Percentiles rank a stretch among this genome's conserved stretches.
Evolutionary conservation across 1,284 basidiomycete genomes (phyloP).

Genomic region (Ustilago loliicola): DNA sequence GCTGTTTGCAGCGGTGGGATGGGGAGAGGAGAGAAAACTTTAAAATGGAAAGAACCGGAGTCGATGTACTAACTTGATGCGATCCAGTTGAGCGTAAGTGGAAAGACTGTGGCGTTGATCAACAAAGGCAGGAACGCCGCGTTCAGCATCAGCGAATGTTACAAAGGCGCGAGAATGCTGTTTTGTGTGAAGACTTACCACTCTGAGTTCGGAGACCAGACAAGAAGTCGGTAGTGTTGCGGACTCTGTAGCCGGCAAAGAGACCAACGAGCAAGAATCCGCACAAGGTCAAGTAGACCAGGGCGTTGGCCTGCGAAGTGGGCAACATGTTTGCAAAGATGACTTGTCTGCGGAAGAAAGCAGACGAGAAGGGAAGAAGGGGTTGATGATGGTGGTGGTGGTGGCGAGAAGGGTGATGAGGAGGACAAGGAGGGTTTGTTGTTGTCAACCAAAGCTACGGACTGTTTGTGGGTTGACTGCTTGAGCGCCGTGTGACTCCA

Average conservation of each 20-base stretch:
- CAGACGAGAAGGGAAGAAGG: neutral
- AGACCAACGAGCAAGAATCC: constrained; percentile 69
- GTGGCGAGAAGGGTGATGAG: neutral
- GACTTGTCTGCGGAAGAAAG: neutral
- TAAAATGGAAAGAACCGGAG: constrained; percentile 14
- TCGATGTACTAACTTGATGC: constrained; percentile 67
- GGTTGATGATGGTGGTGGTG: constrained; percentile 4
- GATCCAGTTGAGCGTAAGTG: constrained; percentile 69
- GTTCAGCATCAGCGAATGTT: neutral
- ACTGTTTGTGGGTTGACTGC: neutral
- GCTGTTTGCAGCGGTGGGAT: constrained; percentile 47
- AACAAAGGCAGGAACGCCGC: neutral
- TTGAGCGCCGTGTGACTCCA: neutral
- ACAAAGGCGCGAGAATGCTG: neutral
- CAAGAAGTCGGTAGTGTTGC: constrained; percentile 66
- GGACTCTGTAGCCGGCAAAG: constrained; percentile 65
- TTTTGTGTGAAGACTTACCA: constrained; percentile 43
- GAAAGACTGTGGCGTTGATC: constrained; percentile 52
- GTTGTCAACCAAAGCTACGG: neutral
- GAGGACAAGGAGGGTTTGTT: neutral
- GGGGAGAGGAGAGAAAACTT: constrained; percentile 24
- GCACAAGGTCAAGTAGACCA: constrained; percentile 68
- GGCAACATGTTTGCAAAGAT: constrained; percentile 44
- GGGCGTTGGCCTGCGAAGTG: constrained; percentile 61
- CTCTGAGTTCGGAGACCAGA: constrained; percentile 68